Percentiles rank a stretch among this genome's conserved stretches.
Conservation (phyloP, 805 yeast species). For the fission yeast (Schizosaccharomyces pombe) region ASM294v3 CU329670.1:2379501-2380000, state of each 20-base stretch:
- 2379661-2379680: constrained; percentile 54
- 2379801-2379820: constrained; percentile 5
- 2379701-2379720: constrained; percentile 54
- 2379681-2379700: constrained; percentile 42
- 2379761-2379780: constrained; percentile 60
- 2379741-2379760: constrained; percentile 49
- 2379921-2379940: constrained; percentile 40
- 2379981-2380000: constrained; percentile 75
- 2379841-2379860: constrained; percentile 50
- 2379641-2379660: constrained; percentile 59
- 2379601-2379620: constrained; percentile 58
- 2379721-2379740: constrained; percentile 45
- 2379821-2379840: constrained; percentile 31
- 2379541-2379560: constrained; percentile 33
- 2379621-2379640: constrained; percentile 56
- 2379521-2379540: constrained; percentile 68
- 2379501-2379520: constrained; percentile 40
- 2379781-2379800: constrained; percentile 6
- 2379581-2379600: constrained; percentile 40
- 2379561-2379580: constrained; percentile 52
- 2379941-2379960: constrained; percentile 33
- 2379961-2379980: constrained; percentile 33
- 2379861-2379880: constrained; percentile 41
- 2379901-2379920: constrained; percentile 23
- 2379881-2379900: constrained; percentile 39